These are phyloP conservation scores for Neurospora sp. DNA, from an alignment of 495 filamentous ascomycete genomes.

Conservation along the genomic window DNA sequence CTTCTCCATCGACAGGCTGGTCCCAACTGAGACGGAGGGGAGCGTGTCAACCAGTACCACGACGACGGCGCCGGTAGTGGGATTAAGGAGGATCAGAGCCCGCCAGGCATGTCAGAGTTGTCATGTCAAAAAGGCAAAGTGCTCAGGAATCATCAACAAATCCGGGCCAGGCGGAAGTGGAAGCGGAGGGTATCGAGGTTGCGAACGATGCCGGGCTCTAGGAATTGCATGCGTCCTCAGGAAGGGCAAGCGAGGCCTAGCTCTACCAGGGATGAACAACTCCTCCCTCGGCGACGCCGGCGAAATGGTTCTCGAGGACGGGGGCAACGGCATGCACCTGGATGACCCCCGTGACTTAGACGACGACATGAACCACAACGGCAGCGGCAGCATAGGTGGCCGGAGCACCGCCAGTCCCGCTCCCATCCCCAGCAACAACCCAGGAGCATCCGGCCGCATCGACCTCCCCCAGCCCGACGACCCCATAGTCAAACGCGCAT, in stretches of 20 bases:
- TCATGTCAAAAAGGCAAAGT: constrained; percentile 39
- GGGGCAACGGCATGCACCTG: constrained; percentile 1
- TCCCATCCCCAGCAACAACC: constrained; percentile 10
- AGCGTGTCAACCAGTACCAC: constrained; percentile 18
- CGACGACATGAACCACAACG: constrained; percentile 7
- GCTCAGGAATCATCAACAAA: constrained; percentile 36
- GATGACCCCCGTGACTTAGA: constrained; percentile 4
- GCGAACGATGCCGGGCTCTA: constrained; percentile 36
- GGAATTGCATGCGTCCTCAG: constrained; percentile 41
- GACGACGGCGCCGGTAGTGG: constrained; percentile 3
- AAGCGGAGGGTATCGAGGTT: constrained; percentile 5
- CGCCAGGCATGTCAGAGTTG: constrained; percentile 40
- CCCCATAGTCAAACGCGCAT: constrained; percentile 30
- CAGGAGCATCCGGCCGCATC: constrained; percentile 1
- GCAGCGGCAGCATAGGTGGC: constrained; percentile 8
- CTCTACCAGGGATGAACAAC: constrained; percentile 2
- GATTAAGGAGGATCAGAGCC: constrained; percentile 19
- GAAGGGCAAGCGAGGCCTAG: constrained; percentile 32
- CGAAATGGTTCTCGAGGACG: neutral
- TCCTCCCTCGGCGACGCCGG: neutral
- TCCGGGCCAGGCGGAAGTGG: neutral
- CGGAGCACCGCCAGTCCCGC: neutral
- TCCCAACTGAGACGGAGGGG: neutral
- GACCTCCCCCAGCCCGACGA: constrained; percentile 25
- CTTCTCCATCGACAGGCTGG: neutral